phyloP scores from a whole-genome alignment of 208 protist species.

The Spongospora subterranea region DNA sequence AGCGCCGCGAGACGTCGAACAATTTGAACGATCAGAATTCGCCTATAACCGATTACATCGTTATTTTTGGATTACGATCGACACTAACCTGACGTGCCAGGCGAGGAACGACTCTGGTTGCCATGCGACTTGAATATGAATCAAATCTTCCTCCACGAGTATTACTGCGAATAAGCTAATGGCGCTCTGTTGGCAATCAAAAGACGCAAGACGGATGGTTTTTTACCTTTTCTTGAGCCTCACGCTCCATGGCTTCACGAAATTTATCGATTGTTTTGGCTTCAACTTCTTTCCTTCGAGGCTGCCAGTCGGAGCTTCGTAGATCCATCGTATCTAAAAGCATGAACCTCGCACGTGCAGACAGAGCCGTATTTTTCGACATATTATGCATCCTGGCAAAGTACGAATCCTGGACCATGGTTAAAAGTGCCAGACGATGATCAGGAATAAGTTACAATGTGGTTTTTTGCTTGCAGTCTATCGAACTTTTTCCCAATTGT shows the following conservation, averaged over 20 bases:
- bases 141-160: too few species aligned
- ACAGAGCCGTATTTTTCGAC: not conserved
- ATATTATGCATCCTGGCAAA: constrained; percentile 4
- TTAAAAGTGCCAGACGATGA: not conserved
- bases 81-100: too few species aligned
- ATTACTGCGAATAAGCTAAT: too few species aligned
- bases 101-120: too few species aligned
- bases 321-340: constrained; percentile 48
- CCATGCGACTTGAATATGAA: too few species aligned
- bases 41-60: too few species aligned
- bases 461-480: not conserved
- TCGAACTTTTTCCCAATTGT: constrained; percentile 38
- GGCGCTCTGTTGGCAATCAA: too few species aligned
- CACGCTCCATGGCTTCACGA: not conserved
- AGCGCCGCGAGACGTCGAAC: too few species aligned
- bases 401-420: not conserved
- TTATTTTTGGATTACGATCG: too few species aligned
- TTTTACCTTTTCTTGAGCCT: not conserved
- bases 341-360: constrained; percentile 14
- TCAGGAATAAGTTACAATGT: not conserved
- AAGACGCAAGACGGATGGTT: too few species aligned
- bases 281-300: not conserved
- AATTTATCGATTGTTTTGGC: constrained; percentile 41
- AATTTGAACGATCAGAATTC: too few species aligned
- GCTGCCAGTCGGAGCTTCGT: not conserved